These are phyloP conservation scores for Mycena metata DNA, from an alignment of 768 basidiomycete species.

Conservation along the genomic window DNA sequence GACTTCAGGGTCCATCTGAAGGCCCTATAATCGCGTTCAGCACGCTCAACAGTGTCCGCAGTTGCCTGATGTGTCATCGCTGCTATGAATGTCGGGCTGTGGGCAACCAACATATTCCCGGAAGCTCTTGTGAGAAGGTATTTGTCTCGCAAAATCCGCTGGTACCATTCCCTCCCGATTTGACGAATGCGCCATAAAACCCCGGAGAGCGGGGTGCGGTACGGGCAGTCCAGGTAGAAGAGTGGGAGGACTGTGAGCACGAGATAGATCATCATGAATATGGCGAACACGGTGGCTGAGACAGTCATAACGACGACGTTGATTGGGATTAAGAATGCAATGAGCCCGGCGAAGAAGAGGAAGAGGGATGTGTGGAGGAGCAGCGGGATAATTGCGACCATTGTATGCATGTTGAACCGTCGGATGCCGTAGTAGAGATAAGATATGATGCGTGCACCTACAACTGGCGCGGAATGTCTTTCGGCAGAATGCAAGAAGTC, in stretches of 20 bases:
- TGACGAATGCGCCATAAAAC: background rate
- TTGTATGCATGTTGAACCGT: no score
- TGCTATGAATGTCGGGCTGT: background rate
- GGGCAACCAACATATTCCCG: background rate
- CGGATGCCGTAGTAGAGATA: background rate
- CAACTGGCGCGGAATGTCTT: background rate
- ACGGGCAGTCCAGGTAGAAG: background rate
- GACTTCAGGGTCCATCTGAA: conserved; percentile 4
- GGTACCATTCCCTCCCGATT: no score
- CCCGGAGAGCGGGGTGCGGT: background rate
- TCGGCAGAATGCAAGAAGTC: background rate
- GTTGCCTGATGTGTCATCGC: conserved; percentile 3
- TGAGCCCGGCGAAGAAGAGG: background rate
- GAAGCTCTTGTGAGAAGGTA: no score
- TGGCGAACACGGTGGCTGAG: background rate
- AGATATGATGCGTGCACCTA: background rate
- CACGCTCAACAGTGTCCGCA: background rate
- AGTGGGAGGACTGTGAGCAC: background rate
- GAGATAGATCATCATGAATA: background rate
- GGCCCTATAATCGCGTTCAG: background rate
- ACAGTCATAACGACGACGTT: background rate
- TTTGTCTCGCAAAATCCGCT: no score
- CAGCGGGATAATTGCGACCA: no score
- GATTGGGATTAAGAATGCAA: background rate
- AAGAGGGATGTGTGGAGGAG: background rate